phyloP scores from a whole-genome alignment of 1,139 yeast genomes.

The Pichia sp. region DNA sequence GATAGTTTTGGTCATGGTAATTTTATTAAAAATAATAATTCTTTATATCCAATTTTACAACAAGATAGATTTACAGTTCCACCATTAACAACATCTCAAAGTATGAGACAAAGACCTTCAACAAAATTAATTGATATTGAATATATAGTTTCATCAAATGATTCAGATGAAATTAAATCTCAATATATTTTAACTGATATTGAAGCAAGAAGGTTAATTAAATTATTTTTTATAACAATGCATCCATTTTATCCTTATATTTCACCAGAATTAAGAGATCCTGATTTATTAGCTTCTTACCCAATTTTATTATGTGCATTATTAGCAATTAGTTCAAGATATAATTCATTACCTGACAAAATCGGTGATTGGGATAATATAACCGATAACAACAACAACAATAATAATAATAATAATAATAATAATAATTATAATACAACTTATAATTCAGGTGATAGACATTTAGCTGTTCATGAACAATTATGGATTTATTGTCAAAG shows the following conservation, averaged over 20 bases:
- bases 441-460: slow-evolving; percentile 19
- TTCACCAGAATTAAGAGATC: slow-evolving; percentile 64
- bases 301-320: slow-evolving; percentile 79
- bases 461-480: slow-evolving; percentile 65
- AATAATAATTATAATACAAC: no score
- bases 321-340: slow-evolving; percentile 71
- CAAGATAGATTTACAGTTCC: slow-evolving; percentile 34
- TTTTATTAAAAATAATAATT: slow-evolving; percentile 1
- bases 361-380: slow-evolving; percentile 16
- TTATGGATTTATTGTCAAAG: slow-evolving; percentile 81
- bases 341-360: slow-evolving; percentile 46
- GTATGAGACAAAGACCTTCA: slow-evolving; percentile 50
- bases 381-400: slow-evolving; percentile 17
- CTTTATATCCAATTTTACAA: slow-evolving; percentile 21
- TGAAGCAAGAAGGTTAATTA: slow-evolving; percentile 61
- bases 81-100: slow-evolving; percentile 42
- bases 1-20: slow-evolving; percentile 27
- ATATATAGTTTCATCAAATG: slow-evolving; percentile 42
- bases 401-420: no score
- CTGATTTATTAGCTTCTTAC: slow-evolving; percentile 62
- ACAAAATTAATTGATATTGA: slow-evolving; percentile 52
- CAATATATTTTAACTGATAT: slow-evolving; percentile 40
- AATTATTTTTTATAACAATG: slow-evolving; percentile 66
- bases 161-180: slow-evolving; percentile 34
- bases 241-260: slow-evolving; percentile 89